Conservation (phyloP, 306 rosid species). For the Erythrophleum fordii region DNA sequence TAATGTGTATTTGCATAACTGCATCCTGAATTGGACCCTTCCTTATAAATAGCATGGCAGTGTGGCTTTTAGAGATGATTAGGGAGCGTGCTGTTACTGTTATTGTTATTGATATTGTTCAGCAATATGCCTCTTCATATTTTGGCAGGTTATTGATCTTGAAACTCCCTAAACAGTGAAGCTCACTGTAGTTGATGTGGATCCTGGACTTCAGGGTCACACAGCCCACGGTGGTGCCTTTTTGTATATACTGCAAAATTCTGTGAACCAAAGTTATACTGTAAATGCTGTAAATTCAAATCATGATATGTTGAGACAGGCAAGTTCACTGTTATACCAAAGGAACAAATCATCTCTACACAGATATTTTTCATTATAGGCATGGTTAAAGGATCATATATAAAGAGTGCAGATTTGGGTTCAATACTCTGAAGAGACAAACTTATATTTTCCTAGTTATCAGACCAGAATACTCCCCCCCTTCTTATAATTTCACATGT, state of each 20-base stretch:
- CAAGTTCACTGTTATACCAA: not conserved
- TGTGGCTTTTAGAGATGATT: constrained; percentile 27
- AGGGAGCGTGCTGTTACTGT: too few relatives aligned
- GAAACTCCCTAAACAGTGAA: constrained; percentile 68
- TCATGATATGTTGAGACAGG: not conserved
- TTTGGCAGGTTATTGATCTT: constrained; percentile 78
- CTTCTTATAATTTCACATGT: too few relatives aligned
- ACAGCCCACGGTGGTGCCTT: constrained; percentile 74
- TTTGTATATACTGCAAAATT: not conserved
- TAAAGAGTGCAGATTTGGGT: not conserved
- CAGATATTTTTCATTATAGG: too few relatives aligned
- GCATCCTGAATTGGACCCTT: constrained; percentile 31
- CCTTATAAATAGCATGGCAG: constrained; percentile 6
- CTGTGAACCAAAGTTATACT: too few relatives aligned
- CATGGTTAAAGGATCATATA: not conserved
- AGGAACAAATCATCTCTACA: not conserved
- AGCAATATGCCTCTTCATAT: constrained; percentile 2
- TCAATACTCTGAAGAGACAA: too few relatives aligned
- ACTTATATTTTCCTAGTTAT: too few relatives aligned
- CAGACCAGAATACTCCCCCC: too few relatives aligned
- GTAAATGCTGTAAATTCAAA: too few relatives aligned
- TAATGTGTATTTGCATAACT: not conserved
- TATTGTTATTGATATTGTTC: constrained; percentile 3
- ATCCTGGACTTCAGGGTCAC: constrained; percentile 64
- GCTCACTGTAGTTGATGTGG: too few relatives aligned